phyloP scores from a whole-genome alignment of 1,284 basidiomycete species.

The Trichosporon sp. region DNA sequence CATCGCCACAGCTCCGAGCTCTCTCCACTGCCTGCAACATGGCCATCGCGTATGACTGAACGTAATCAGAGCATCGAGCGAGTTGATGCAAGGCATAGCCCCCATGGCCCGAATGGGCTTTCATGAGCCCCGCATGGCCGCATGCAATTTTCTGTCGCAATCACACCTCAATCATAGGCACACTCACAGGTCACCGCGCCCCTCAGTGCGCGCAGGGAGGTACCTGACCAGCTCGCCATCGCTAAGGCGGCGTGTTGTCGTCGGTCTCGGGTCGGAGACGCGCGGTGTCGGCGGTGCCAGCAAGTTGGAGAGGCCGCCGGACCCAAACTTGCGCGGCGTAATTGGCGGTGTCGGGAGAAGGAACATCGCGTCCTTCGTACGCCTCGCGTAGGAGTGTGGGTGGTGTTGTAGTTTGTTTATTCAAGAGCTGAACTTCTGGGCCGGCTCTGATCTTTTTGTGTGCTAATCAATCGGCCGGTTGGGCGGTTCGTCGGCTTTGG shows the following conservation, averaged over 20 bases:
- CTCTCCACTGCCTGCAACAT: no score
- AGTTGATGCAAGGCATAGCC: not conserved
- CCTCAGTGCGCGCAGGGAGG: slow-evolving; percentile 14
- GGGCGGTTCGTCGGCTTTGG: not conserved
- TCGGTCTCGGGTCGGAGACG: slow-evolving; percentile 4
- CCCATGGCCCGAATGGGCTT: no score
- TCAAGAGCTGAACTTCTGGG: not conserved
- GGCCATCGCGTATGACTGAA: not conserved
- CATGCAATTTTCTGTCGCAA: slow-evolving; percentile 9
- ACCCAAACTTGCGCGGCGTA: slow-evolving; percentile 5
- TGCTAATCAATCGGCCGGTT: not conserved
- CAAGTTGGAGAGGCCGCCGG: not conserved
- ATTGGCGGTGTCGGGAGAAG: slow-evolving; percentile 9
- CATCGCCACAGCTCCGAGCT: not conserved
- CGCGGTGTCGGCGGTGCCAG: slow-evolving; percentile 11
- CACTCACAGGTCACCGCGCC: slow-evolving; percentile 15
- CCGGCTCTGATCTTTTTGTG: not conserved
- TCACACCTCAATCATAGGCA: not conserved
- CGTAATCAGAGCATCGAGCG: not conserved
- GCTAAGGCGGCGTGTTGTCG: slow-evolving; percentile 3
- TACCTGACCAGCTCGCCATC: slow-evolving; percentile 9
- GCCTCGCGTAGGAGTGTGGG: no score
- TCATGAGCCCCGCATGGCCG: not conserved
- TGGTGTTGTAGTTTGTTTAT: not conserved
- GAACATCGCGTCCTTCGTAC: slow-evolving; percentile 1